Conservation (phyloP, 148 eudicot genomes). For the Nepenthes gracilis region DNA sequence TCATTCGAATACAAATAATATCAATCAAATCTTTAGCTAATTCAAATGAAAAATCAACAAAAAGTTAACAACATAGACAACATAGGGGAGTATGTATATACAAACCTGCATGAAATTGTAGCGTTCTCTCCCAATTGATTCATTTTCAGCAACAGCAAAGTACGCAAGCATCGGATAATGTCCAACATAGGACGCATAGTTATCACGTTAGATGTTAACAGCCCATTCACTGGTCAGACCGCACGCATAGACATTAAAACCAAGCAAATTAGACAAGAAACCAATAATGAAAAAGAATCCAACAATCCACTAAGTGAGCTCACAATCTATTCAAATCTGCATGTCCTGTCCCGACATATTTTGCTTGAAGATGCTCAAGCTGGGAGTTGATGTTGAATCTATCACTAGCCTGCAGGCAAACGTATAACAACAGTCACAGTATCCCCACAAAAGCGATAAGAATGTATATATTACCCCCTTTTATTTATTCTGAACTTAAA, state of each 20-base stretch:
- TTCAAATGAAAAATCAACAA: too few species aligned
- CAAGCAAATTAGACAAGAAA: neutral
- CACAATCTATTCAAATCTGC: slow-evolving; percentile 7
- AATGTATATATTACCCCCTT: too few species aligned
- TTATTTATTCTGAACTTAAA: too few species aligned
- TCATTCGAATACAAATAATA: too few species aligned
- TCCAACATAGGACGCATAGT: slow-evolving; percentile 92
- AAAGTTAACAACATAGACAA: too few species aligned
- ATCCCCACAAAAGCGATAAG: too few species aligned
- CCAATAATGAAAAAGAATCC: neutral
- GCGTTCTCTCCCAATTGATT: slow-evolving; percentile 93
- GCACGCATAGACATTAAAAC: neutral
- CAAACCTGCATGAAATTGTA: slow-evolving; percentile 93
- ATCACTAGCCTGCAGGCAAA: slow-evolving; percentile 74
- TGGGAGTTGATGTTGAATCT: slow-evolving; percentile 96
- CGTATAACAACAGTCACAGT: neutral
- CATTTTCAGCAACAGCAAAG: slow-evolving; percentile 86
- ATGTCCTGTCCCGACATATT: slow-evolving; percentile 34
- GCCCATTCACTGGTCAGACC: slow-evolving; percentile 73
- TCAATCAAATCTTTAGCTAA: too few species aligned
- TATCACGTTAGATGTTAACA: slow-evolving; percentile 85
- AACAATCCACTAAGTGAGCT: neutral
- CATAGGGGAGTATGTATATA: neutral
- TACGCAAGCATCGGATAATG: slow-evolving; percentile 86
- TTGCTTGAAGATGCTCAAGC: slow-evolving; percentile 96